Evolutionary conservation across 495 filamentous ascomycete species (phyloP).

Genomic region (Daldinia vernicosa): DNA sequence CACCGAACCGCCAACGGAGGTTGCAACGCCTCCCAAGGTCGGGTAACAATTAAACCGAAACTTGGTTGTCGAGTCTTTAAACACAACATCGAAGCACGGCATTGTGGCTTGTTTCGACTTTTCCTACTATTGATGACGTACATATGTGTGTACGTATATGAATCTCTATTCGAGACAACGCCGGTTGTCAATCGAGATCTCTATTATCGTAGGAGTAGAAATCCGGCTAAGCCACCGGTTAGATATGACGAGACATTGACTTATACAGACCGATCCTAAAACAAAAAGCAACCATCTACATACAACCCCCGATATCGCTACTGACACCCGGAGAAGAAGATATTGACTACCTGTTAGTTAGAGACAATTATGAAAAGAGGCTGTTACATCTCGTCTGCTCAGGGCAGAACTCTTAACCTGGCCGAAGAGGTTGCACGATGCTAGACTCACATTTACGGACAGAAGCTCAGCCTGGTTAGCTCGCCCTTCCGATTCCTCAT

Average conservation of each 20-base stretch:
- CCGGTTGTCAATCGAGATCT: neutral
- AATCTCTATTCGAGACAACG: neutral
- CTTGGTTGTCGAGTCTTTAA: neutral
- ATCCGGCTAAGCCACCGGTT: no score
- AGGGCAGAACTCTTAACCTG: slow-evolving; percentile 15
- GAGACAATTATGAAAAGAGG: slow-evolving; percentile 19
- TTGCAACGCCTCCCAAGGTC: slow-evolving; percentile 13
- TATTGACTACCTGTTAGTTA: no score
- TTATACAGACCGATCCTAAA: no score
- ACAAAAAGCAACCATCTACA: neutral
- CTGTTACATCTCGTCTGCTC: slow-evolving; percentile 14
- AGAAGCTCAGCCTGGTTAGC: slow-evolving; percentile 29
- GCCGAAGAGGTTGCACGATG: slow-evolving; percentile 30
- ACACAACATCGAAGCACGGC: slow-evolving; percentile 17
- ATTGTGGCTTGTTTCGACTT: slow-evolving; percentile 24
- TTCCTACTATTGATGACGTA: slow-evolving; percentile 33
- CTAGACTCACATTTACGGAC: slow-evolving; percentile 11
- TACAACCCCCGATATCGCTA: slow-evolving; percentile 6
- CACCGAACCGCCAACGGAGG: slow-evolving; percentile 22
- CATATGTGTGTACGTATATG: slow-evolving; percentile 16
- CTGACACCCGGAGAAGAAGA: slow-evolving; percentile 2
- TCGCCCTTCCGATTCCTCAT: slow-evolving; percentile 7
- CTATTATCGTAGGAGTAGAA: no score
- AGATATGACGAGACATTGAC: slow-evolving; percentile 1
- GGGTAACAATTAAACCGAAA: slow-evolving; percentile 37